Conservation (phyloP, 129 eudicot genomes). For the sunflower (Helianthus annuus) region DNA sequence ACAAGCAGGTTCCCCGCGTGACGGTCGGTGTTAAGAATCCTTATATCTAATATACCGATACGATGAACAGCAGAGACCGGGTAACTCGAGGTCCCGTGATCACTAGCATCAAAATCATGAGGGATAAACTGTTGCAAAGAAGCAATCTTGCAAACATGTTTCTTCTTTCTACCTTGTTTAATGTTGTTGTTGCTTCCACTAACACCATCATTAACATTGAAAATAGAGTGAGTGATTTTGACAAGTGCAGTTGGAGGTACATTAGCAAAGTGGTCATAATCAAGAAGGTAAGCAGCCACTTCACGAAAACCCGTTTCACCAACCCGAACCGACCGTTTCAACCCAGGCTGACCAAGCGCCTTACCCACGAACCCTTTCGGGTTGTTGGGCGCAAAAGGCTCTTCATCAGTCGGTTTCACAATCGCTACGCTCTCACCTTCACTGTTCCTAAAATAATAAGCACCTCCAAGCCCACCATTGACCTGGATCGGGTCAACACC, state of each 20-base stretch:
- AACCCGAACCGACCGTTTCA: conserved; percentile 80
- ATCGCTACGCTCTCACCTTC: conserved; percentile 80
- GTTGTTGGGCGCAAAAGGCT: conserved; percentile 90
- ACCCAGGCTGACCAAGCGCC: conserved; percentile 81
- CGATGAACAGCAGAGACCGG: conserved; percentile 94
- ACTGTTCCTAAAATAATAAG: conserved; percentile 64
- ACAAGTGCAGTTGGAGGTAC: conserved; percentile 96
- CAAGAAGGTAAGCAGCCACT: conserved; percentile 91
- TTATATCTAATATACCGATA: conserved; percentile 84
- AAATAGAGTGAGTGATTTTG: conserved; percentile 81
- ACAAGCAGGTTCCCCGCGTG: conserved; percentile 89
- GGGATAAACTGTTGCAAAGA: conserved; percentile 80
- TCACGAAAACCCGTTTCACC: conserved; percentile 92
- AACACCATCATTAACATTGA: conserved; percentile 79
- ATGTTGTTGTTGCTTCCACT: conserved; percentile 33
- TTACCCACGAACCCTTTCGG: conserved; percentile 92
- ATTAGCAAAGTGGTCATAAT: conserved; percentile 72
- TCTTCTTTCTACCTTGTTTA: conserved; percentile 45
- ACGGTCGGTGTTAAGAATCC: conserved; percentile 91
- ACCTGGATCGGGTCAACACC: conserved; percentile 89
- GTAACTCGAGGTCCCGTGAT: conserved; percentile 87
- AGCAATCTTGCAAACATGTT: conserved; percentile 79
- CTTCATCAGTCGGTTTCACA: conserved; percentile 93
- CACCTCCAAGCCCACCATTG: conserved; percentile 84
- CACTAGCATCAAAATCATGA: conserved; percentile 98